A percentile compares a stretch with the other conserved stretches of the same genome.
These are phyloP conservation scores for Drosera spatulata DNA, from an alignment of 179 eudicot species.

Conservation along the genomic window DNA sequence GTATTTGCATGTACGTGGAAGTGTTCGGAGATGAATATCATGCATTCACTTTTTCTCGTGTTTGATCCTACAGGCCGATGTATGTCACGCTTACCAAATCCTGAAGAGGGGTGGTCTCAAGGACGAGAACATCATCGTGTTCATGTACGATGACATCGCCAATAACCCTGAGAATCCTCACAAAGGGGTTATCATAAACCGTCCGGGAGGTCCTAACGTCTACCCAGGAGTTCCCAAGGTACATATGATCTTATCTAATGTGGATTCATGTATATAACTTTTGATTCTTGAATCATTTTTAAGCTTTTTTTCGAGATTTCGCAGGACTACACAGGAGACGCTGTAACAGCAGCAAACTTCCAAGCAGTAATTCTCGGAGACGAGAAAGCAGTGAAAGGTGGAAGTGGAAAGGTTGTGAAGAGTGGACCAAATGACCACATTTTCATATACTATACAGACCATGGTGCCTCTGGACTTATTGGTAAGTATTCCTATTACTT, in stretches of 20 bases:
- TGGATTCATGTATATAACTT: too few species aligned
- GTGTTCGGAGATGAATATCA: too few species aligned
- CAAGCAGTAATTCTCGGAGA: conserved; percentile 71
- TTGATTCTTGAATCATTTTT: too few species aligned
- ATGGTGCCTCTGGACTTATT: conserved; percentile 73
- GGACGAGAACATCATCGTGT: conserved; percentile 79
- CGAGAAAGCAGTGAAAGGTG: conserved; percentile 64
- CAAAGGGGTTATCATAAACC: conserved; percentile 64
- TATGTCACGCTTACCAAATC: conserved; percentile 81
- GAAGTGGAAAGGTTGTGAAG: conserved; percentile 52
- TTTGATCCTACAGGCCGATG: conserved; percentile 20
- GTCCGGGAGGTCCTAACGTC: conserved; percentile 63
- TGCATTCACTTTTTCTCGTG: background rate
- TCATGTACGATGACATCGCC: conserved; percentile 20
- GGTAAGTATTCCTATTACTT: conserved; percentile 24
- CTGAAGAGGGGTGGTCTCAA: conserved; percentile 67
- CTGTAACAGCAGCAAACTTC: conserved; percentile 48
- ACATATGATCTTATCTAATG: background rate
- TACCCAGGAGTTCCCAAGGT: conserved; percentile 95
- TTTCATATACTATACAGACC: conserved; percentile 79
- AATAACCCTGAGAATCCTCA: conserved; percentile 51
- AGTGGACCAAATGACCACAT: conserved; percentile 38
- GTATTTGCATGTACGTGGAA: too few species aligned
- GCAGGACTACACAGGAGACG: conserved; percentile 76
- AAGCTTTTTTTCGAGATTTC: conserved; percentile 3